phyloP scores from a whole-genome alignment of 306 rosid genomes.

The Hylodesmum podocarpum region DNA sequence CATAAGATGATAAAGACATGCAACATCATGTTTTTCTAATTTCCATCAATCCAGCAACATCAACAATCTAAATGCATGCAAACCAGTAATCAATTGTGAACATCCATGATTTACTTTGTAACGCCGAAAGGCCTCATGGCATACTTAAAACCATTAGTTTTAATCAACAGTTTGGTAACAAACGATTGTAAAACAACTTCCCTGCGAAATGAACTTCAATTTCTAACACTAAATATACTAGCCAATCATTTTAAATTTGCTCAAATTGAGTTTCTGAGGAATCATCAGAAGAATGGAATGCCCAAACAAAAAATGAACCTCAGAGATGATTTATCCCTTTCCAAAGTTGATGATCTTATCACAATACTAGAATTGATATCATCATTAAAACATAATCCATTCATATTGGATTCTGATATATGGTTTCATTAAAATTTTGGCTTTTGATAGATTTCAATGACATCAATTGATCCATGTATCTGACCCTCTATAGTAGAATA shows the following conservation, averaged over 20 bases:
- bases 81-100: neutral
- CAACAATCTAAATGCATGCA: neutral
- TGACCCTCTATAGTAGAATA: neutral
- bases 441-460: neutral
- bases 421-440: neutral
- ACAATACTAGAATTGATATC: neutral
- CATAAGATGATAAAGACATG: neutral
- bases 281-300: neutral
- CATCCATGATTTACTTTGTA: neutral
- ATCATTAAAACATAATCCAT: neutral
- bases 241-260: neutral
- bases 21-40: neutral
- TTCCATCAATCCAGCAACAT: slow-evolving; percentile 6
- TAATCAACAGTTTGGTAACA: neutral
- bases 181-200: neutral
- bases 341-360: neutral
- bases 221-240: neutral
- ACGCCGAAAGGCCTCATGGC: neutral
- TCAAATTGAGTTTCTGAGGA: neutral
- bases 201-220: neutral
- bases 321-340: neutral
- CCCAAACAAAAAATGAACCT: neutral
- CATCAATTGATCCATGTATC: neutral
- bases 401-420: neutral
- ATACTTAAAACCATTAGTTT: neutral